Evolutionary conservation across 2,329 filamentous ascomycete species (phyloP).

Genomic region (Epichloe sibirici): DNA sequence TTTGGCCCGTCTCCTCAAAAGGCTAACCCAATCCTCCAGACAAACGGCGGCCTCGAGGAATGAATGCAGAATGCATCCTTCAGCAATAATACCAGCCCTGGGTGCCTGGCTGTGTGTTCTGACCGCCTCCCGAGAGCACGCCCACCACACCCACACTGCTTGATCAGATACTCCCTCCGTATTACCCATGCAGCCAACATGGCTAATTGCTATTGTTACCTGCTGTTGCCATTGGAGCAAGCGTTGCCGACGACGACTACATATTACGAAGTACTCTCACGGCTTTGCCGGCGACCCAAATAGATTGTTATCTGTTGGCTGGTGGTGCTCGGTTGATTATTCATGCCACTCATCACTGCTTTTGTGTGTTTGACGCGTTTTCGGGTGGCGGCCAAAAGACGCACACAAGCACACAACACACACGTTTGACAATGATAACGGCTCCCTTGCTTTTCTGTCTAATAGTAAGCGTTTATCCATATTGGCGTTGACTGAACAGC

Average conservation of each 20-base stretch:
- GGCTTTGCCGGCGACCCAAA: neutral
- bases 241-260: no score
- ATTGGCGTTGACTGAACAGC: neutral
- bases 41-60: neutral
- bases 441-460: neutral
- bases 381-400: neutral
- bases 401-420: neutral
- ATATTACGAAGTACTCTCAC: neutral
- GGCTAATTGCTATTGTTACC: no score
- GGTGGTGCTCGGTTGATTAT: neutral
- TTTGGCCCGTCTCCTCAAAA: neutral
- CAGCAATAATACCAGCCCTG: neutral
- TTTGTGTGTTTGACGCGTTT: neutral
- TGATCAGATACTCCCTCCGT: neutral
- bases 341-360: neutral
- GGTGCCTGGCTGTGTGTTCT: neutral
- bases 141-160: neutral
- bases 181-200: no score
- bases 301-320: neutral
- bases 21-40: neutral
- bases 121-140: constrained; percentile 5
- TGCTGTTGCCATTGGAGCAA: no score
- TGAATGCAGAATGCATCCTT: neutral
- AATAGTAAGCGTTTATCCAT: neutral
- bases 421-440: neutral